Evolutionary conservation across 495 filamentous ascomycete genomes (phyloP), one percentile per base, ranked within the genome.

Genomic region (Aspergillus panamensis): DNA sequence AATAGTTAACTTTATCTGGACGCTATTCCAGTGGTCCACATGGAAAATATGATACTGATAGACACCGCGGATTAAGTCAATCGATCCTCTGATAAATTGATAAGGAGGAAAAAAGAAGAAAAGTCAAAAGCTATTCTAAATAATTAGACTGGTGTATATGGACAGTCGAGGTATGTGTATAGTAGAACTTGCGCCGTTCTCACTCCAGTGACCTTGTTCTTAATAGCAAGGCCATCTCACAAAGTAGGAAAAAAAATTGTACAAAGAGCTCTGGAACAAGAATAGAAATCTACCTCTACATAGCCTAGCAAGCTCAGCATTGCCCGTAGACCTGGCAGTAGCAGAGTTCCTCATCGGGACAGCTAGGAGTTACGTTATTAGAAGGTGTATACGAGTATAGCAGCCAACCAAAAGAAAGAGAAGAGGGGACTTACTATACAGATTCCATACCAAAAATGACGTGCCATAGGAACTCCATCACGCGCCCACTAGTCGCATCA

Each of bases 401-500:
- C 35, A 10, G 10, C 35, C 10, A 39, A n/a, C 8, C 14, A 13
- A 39, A 39, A 39, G 35, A n/a, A n/a, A 39, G 35, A 39, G 35
- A n/a, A 7, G 8, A 8, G 3, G 5, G 35, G 8, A 39, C 76
- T 58, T 62, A 79, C 73, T 79, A 79, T 19, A 80, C 69, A 4
- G 73, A 68, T 16, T 71, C 58, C 66, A 68, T 75, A 37, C 76
- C 76, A 58, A 90, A 91, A 31, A 90, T 75, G 55, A 80, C 83
- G 66, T 87, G 85, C 85, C 85, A 91, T 16, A 87, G 63, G 64
- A 88, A 90, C 71, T 90, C 88, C 82, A 85, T 87, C 1, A 88
- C 79, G n/a, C 88, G 77, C 0, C 88, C 88, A 4, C 82, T 82
- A 33, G 84, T 71, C 50, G 80, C 82, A 66, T 91, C 85, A 29